Conservation (phyloP, 2,329 filamentous ascomycete species). For the Talaromyces sp. region DNA sequence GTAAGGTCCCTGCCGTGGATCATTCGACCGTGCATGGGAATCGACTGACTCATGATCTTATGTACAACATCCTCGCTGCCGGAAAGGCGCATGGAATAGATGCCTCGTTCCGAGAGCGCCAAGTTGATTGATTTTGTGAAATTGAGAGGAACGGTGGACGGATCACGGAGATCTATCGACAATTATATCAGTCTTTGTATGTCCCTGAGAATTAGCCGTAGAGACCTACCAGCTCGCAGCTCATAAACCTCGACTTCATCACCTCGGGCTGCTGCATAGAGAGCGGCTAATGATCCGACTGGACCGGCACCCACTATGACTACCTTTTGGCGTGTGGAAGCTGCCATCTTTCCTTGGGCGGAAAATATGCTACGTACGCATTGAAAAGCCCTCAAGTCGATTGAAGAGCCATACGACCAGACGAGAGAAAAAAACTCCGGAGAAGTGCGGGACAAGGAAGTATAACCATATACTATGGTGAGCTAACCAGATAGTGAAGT, state of each 20-base stretch:
- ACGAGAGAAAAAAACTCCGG: neutral
- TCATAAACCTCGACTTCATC: conserved; percentile 93
- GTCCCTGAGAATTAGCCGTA: neutral
- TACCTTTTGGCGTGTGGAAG: conserved; percentile 56
- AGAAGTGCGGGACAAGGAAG: conserved; percentile 3
- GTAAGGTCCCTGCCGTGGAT: conserved; percentile 69
- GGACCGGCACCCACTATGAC: conserved; percentile 89
- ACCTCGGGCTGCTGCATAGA: conserved; percentile 86
- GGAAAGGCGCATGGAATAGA: conserved; percentile 76
- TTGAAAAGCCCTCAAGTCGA: neutral
- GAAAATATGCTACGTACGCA: neutral
- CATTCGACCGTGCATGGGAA: conserved; percentile 96
- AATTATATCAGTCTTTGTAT: neutral
- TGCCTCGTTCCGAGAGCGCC: conserved; percentile 87
- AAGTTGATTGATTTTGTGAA: conserved; percentile 99
- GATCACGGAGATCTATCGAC: conserved; percentile 73
- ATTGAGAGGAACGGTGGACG: conserved; percentile 78
- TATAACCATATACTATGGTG: neutral
- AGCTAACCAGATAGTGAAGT: too few species aligned
- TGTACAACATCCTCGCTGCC: conserved; percentile 65
- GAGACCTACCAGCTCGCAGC: conserved; percentile 71
- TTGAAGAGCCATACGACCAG: neutral
- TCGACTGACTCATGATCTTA: conserved; percentile 69
- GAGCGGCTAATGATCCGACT: conserved; percentile 82
- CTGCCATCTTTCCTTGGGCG: neutral